Base-by-base conservation (phyloP, 345 rosid species). In the Aquilaria sinensis region DNA sequence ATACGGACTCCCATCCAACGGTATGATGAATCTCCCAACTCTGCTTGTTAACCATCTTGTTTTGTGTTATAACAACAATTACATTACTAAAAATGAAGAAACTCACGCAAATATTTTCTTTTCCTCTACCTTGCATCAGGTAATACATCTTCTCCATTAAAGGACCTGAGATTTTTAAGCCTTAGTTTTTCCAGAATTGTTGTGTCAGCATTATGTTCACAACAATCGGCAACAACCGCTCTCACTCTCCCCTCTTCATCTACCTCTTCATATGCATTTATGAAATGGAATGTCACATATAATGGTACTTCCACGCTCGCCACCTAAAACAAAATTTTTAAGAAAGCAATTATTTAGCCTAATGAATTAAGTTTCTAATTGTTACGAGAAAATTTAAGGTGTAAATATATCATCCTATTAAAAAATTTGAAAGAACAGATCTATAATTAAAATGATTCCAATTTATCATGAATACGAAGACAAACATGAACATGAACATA, bases 271-370 rank as follows among this genome's bases (percentile, higher is more conserved):
- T 90, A 90, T 5, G 97, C 99, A 67, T 94, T 94, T 56, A 90
- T 90, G 81, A 90, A 90, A 74, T 94, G 99, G 77, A 94, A 90
- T 11, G 94, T 88, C 59, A 94, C 81, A 53, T 45, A 94, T 6
- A 92, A 59, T 0, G 99, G 99, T 32, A 94, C 99, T 72, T 94
- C 95, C 78, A 90, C 98, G 29, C 97, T 90, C 55, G 88, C 78
- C 75, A 90, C 97, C 97, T 93, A 65, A 60, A 66, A 7, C 2
- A 48, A 51, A 45, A 15, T 10, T 47, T 46, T 32, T 33, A 23
- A 23, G 23, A 23, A 23, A 55, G 31, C 12, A 11, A 13, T 16
- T 52, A 31, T 11, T 7, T 54, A 3, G 15, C 50, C 23, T 23
- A 23, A 23, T 23, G 23, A 23, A 23, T 23, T 23, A 23, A 23